Conservation (phyloP, 1,284 basidiomycete species). For the Leucoagaricus sp. region DNA sequence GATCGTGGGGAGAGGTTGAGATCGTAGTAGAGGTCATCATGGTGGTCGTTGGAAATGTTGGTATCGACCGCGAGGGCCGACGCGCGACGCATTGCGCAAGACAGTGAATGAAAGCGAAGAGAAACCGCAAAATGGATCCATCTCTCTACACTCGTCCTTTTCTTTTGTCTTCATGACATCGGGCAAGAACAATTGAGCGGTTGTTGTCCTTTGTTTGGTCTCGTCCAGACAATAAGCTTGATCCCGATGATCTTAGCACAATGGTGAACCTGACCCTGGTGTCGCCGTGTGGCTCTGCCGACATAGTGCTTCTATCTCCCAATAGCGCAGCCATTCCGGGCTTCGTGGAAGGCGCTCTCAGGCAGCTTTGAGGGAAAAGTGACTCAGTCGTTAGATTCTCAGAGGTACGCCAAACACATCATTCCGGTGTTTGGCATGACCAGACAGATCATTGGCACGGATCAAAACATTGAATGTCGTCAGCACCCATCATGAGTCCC, state of each 20-base stretch:
- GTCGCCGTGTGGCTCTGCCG: background rate
- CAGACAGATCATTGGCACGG: too few species aligned
- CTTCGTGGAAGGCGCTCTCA: too few species aligned
- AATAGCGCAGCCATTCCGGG: too few species aligned
- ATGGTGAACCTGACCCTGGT: background rate
- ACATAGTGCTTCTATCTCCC: background rate
- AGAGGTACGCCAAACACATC: too few species aligned
- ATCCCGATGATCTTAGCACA: background rate
- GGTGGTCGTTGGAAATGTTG: slow-evolving; percentile 17
- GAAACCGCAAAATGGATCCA: slow-evolving; percentile 7
- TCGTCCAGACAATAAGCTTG: slow-evolving; percentile 7
- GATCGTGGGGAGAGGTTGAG: slow-evolving; percentile 32
- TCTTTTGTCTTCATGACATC: slow-evolving; percentile 7
- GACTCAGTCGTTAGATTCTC: too few species aligned
- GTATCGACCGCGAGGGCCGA: slow-evolving; percentile 22
- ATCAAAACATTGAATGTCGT: too few species aligned
- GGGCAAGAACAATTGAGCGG: background rate
- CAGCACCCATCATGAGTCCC: too few species aligned
- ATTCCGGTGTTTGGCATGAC: too few species aligned
- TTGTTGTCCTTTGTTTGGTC: slow-evolving; percentile 2
- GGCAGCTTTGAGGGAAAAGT: too few species aligned
- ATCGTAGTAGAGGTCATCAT: slow-evolving; percentile 29
- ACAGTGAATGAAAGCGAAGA: slow-evolving; percentile 9
- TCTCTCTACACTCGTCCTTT: background rate
- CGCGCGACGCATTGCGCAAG: slow-evolving; percentile 21